Conservation (phyloP, 192 early-diverging fungal genomes). For the Podila verticillata region DNA sequence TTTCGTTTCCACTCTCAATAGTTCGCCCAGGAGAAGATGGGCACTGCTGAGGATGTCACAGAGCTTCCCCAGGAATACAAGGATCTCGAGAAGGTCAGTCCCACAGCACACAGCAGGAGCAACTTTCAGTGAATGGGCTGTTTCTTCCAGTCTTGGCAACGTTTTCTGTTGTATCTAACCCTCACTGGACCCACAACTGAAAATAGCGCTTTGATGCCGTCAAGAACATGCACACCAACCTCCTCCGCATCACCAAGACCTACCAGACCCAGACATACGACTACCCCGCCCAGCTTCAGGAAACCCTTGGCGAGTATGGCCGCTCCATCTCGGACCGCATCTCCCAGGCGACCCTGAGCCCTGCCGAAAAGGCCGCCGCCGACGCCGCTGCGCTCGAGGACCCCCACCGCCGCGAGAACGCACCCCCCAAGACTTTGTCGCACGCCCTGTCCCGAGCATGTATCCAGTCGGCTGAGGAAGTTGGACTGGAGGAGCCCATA, state of each 20-base stretch:
- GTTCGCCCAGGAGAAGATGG: constrained; percentile 92
- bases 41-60: constrained; percentile 83
- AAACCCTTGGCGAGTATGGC: constrained; percentile 78
- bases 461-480: constrained; percentile 67
- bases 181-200: neutral
- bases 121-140: neutral
- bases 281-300: constrained; percentile 74
- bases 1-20: constrained; percentile 40
- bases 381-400: constrained; percentile 44
- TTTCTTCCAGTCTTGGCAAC: neutral
- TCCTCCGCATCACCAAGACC: constrained; percentile 78
- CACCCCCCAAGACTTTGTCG: constrained; percentile 67
- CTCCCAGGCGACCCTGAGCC: constrained; percentile 61
- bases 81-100: constrained; percentile 83
- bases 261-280: constrained; percentile 81
- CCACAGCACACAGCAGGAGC: too few species aligned
- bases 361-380: constrained; percentile 59
- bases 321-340: constrained; percentile 72
- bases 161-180: neutral
- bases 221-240: constrained; percentile 69
- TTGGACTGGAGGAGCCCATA: constrained; percentile 86
- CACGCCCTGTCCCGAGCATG: constrained; percentile 84
- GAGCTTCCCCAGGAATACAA: constrained; percentile 95
- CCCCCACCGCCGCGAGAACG: constrained; percentile 17
- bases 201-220: constrained; percentile 81